Percentiles rank a stretch among this genome's conserved stretches.
phyloP scores from a whole-genome alignment of 177 flowering plant species.

The Vitis hybrid region DNA sequence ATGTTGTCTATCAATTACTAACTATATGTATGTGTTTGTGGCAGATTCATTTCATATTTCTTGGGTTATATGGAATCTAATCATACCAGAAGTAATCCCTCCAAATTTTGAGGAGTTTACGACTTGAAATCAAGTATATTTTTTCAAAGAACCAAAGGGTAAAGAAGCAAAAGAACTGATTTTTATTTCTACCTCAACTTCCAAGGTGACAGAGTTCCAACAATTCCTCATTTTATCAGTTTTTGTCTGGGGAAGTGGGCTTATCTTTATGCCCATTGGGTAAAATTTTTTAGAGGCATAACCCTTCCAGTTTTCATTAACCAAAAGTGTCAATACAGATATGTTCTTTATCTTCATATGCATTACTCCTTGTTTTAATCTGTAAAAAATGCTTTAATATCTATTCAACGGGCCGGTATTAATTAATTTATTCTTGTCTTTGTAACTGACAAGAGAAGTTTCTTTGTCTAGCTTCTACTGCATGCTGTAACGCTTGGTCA shows the following conservation, averaged over 20 bases:
- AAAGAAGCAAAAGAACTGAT: not conserved
- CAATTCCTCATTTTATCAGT: not conserved
- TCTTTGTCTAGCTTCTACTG: slow-evolving; percentile 2
- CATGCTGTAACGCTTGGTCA: slow-evolving; percentile 9
- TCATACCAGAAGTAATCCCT: no score
- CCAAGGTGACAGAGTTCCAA: not conserved
- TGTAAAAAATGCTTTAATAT: not conserved
- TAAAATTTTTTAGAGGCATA: no score
- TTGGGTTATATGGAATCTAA: not conserved
- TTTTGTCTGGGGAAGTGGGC: not conserved
- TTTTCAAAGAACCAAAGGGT: not conserved
- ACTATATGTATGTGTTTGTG: no score
- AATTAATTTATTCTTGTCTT: not conserved
- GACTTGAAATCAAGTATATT: not conserved
- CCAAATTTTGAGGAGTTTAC: no score
- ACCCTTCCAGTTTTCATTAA: not conserved
- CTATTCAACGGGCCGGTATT: not conserved
- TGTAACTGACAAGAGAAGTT: slow-evolving; percentile 6
- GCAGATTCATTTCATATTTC: not conserved
- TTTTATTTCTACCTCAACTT: not conserved
- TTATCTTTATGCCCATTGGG: no score
- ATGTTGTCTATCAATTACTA: no score
- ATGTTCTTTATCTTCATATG: no score
- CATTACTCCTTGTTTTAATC: no score
- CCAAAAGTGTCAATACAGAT: no score